Conservation (phyloP, 805 yeast genomes). For the Isabelozyma gotoi region DNA sequence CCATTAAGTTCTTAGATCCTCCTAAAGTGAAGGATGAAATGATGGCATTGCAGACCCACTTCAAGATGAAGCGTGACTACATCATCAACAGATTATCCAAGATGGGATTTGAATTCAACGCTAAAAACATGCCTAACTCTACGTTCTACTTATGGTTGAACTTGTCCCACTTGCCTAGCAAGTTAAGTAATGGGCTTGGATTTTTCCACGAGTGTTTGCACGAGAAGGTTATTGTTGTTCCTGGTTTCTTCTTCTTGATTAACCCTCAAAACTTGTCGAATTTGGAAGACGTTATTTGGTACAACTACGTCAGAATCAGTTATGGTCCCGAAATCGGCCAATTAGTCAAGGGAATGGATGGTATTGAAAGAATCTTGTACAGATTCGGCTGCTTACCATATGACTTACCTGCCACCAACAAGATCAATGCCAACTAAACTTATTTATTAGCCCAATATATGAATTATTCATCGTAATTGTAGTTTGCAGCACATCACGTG, state of each 20-base stretch:
- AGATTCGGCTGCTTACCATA: constrained; percentile 45
- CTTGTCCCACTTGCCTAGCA: constrained; percentile 53
- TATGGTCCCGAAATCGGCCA: constrained; percentile 58
- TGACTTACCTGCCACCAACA: constrained; percentile 4
- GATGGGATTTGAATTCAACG: constrained; percentile 54
- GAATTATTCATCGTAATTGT: too few relatives aligned
- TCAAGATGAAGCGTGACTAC: constrained; percentile 57
- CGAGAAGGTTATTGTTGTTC: constrained; percentile 59
- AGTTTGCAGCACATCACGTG: too few relatives aligned
- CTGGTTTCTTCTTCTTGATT: constrained; percentile 61
- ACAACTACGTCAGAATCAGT: constrained; percentile 56
- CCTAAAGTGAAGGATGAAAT: constrained; percentile 49
- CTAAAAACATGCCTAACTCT: constrained; percentile 48
- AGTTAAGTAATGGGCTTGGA: constrained; percentile 56
- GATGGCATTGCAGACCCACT: constrained; percentile 57
- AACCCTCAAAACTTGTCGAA: constrained; percentile 50
- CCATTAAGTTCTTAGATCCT: constrained; percentile 55
- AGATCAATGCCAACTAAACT: neutral
- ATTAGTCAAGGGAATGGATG: constrained; percentile 58
- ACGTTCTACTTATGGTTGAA: constrained; percentile 64
- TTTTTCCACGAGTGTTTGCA: constrained; percentile 64
- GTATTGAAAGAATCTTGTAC: constrained; percentile 49
- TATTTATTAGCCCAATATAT: too few relatives aligned
- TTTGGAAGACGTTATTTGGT: constrained; percentile 58
- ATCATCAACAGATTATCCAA: constrained; percentile 45